Base-by-base conservation (phyloP, 208 protist species). In the Jaenimonas drosophilae region DNA sequence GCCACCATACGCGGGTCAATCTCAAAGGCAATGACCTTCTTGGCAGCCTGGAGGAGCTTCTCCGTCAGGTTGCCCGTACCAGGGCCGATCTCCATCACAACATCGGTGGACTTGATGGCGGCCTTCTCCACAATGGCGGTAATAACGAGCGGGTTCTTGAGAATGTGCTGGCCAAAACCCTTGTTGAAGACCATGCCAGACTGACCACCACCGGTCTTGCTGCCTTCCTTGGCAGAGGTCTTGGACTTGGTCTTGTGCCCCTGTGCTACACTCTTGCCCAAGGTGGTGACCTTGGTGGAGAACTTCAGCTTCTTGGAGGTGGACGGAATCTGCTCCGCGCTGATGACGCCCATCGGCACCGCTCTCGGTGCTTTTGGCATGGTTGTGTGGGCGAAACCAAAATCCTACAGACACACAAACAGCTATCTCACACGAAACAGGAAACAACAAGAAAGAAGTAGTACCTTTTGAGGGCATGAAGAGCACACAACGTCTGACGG, bases 21-120 rank as follows among this genome's bases (percentile, higher is more conserved):
- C 69, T 99, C 98, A 57, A 99, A 91, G 4, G 97, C 98, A 51
- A 99, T 97, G 1, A 99, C 95, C 56, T 94, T 97, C 73, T 99
- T 99, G 14, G 82, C 88, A 31, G 57, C 56, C 60, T 98, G 90
- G 45, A 99, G 71, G 42, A 99, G 64, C 73, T 98, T 98, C 46
- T 99, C 82, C 3, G 99, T 99, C 28, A 99, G 70, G 59, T 99
- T 99, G 45, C 99, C 99, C 4, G 97, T 99, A 62, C 98, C 98
- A 7, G 98, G 98, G 45, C 98, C 98, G 61, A 99, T 98, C 76
- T 99, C 98, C 16, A 99, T 67, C 16, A 99, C 97, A 4, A 89
- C 80, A 72, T 99, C 98, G 14, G 97, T 99, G 4, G 91, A 66
- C 56, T 96, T 93, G 36, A 99, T 83, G 11, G 71, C 76, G 9